Conservation (phyloP, 176 grass and related monocot species). For the Saccharum spontaneum region DNA sequence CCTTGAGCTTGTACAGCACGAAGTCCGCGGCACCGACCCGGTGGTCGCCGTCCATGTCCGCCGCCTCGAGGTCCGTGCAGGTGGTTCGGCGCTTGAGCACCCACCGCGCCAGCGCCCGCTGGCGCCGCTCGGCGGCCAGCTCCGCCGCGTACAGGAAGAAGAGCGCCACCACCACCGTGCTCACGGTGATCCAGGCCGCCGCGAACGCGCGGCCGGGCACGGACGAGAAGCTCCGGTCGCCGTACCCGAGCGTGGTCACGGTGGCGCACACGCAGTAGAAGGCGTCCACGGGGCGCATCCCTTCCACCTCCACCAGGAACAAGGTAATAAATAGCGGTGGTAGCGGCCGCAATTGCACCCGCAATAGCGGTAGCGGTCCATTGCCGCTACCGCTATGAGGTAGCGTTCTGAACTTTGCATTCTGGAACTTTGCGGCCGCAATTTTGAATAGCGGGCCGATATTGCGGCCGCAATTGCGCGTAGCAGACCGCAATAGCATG, state of each 20-base stretch:
- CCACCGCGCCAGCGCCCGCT: constrained; percentile 44
- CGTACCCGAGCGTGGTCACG: constrained; percentile 75
- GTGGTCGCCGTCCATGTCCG: constrained; percentile 51
- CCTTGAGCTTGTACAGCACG: constrained; percentile 70
- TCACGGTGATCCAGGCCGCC: constrained; percentile 58
- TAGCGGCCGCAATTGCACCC: no score
- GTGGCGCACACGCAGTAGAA: constrained; percentile 64
- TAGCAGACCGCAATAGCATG: no score
- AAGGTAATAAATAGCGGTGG: no score
- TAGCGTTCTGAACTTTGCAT: no score
- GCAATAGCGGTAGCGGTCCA: no score
- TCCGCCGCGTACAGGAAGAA: constrained; percentile 71
- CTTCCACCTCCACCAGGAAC: constrained; percentile 38
- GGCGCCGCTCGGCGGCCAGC: constrained; percentile 55
- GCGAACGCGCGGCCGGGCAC: constrained; percentile 50
- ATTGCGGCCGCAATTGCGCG: no score
- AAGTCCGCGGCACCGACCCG: constrained; percentile 59
- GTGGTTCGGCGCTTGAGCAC: constrained; percentile 55
- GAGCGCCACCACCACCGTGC: constrained; percentile 60
- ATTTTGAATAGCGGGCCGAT: no score
- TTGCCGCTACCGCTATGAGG: no score
- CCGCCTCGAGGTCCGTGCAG: constrained; percentile 53
- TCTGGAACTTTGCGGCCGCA: no score
- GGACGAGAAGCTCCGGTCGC: constrained; percentile 59
- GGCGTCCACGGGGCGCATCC: constrained; percentile 49